Conservation (phyloP, 2,329 filamentous ascomycete species). For the Cladosporium sp. region DNA sequence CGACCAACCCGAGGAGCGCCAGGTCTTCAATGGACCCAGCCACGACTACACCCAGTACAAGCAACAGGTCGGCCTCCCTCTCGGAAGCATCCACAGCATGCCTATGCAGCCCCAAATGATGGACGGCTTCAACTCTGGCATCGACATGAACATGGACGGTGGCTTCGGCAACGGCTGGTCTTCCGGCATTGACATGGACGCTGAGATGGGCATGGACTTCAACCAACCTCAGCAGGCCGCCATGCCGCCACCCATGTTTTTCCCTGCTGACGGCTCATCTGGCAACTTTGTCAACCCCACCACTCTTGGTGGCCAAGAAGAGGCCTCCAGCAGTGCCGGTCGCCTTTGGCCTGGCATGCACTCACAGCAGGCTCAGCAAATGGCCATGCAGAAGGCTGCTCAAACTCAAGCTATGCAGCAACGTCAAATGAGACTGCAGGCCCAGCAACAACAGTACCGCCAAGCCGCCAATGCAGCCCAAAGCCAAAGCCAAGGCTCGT, state of each 20-base stretch:
- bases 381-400: constrained; percentile 56
- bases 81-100: constrained; percentile 77
- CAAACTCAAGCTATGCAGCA: constrained; percentile 44
- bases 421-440: constrained; percentile 50
- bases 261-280: constrained; percentile 44
- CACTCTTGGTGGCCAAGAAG: constrained; percentile 65
- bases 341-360: constrained; percentile 93
- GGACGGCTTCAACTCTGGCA: constrained; percentile 50
- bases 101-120: constrained; percentile 61
- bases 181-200: constrained; percentile 49
- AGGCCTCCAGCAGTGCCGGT: constrained; percentile 57
- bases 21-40: constrained; percentile 61
- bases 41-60: constrained; percentile 95
- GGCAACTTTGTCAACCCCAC: constrained; percentile 71
- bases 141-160: constrained; percentile 64
- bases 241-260: constrained; percentile 60
- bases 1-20: constrained; percentile 37
- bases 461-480: constrained; percentile 30
- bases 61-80: constrained; percentile 90
- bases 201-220: constrained; percentile 69
- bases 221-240: constrained; percentile 47
- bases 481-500: constrained; percentile 31
- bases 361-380: constrained; percentile 73
- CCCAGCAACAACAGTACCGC: constrained; percentile 40
- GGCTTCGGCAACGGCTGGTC: constrained; percentile 58